Percentiles rank a stretch among this genome's conserved stretches.
Evolutionary conservation across 1,284 basidiomycete species (phyloP).

Genomic region (Ustilago nuda): DNA sequence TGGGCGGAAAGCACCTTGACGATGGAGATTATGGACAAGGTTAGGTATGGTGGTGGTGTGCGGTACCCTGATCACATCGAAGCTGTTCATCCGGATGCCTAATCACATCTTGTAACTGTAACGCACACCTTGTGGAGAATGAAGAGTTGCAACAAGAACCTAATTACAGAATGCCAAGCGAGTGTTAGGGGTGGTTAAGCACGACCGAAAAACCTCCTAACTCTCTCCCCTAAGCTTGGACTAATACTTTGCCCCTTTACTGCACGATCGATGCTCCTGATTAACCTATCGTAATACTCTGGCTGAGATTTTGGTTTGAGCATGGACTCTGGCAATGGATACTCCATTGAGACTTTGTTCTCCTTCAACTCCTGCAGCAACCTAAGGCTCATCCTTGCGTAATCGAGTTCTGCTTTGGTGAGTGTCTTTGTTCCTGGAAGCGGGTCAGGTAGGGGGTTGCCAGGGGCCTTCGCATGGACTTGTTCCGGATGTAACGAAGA

Average conservation of each 20-base stretch:
- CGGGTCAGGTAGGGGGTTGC: conserved; percentile 16
- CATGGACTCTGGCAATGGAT: conserved; percentile 48
- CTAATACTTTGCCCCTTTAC: conserved; percentile 47
- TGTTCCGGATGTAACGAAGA: conserved; percentile 31
- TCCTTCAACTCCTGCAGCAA: conserved; percentile 47
- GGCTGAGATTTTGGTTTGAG: conserved; percentile 57
- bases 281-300: conserved; percentile 58
- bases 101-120: neutral
- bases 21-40: conserved; percentile 60
- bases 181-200: neutral
- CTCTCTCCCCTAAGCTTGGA: conserved; percentile 32
- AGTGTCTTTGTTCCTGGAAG: conserved; percentile 26
- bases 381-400: conserved; percentile 39
- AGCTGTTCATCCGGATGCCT: conserved; percentile 1
- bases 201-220: conserved; percentile 58
- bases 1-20: conserved; percentile 69
- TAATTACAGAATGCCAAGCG: neutral
- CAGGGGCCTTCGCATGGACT: conserved; percentile 13
- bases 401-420: conserved; percentile 37
- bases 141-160: neutral
- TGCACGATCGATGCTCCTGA: conserved; percentile 46
- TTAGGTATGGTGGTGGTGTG: conserved; percentile 31
- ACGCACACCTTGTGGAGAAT: neutral
- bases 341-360: conserved; percentile 45
- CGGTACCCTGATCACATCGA: conserved; percentile 47